A percentile compares a stretch with the other conserved stretches of the same genome.
phyloP scores from a whole-genome alignment of 345 rosid genomes.

The Chamaenerion angustifolium region DNA sequence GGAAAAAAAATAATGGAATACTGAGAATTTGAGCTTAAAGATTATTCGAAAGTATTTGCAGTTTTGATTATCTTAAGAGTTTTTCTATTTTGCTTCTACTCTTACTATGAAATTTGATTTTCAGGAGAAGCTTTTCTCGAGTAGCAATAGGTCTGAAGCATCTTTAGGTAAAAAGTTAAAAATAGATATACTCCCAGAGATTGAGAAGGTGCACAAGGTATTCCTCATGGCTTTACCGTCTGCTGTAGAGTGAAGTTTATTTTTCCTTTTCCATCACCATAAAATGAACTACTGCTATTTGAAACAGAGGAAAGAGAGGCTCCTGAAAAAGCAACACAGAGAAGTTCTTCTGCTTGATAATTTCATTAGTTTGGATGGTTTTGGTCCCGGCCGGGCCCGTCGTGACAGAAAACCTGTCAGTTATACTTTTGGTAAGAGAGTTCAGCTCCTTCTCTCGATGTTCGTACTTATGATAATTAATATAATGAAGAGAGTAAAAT shows the following conservation, averaged over 20 bases:
- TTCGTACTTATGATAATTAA: background rate
- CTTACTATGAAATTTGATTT: slow-evolving; percentile 10
- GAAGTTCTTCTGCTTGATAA: slow-evolving; percentile 79
- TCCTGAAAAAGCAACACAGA: slow-evolving; percentile 87
- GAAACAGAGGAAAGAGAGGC: slow-evolving; percentile 64
- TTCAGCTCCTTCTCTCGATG: background rate
- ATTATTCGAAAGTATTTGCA: too few species aligned
- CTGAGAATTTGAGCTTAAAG: too few species aligned
- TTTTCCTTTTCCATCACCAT: background rate
- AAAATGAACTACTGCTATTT: slow-evolving; percentile 1
- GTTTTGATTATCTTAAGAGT: too few species aligned
- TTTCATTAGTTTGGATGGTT: slow-evolving; percentile 49
- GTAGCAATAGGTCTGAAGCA: slow-evolving; percentile 82
- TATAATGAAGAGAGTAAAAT: background rate
- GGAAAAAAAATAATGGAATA: too few species aligned
- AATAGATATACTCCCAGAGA: slow-evolving; percentile 91
- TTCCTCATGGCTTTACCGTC: background rate
- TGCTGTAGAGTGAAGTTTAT: too few species aligned
- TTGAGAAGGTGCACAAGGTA: slow-evolving; percentile 96
- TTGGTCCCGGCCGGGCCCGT: slow-evolving; percentile 72
- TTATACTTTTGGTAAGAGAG: slow-evolving; percentile 66
- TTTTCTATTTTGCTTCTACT: slow-evolving; percentile 1
- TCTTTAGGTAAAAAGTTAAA: slow-evolving; percentile 81
- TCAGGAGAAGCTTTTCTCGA: slow-evolving; percentile 80
- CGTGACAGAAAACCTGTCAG: slow-evolving; percentile 95